Evolutionary conservation across 805 yeast species (phyloP), one percentile per base, ranked within the genome.

Genomic region (Candida sphagnicola): DNA sequence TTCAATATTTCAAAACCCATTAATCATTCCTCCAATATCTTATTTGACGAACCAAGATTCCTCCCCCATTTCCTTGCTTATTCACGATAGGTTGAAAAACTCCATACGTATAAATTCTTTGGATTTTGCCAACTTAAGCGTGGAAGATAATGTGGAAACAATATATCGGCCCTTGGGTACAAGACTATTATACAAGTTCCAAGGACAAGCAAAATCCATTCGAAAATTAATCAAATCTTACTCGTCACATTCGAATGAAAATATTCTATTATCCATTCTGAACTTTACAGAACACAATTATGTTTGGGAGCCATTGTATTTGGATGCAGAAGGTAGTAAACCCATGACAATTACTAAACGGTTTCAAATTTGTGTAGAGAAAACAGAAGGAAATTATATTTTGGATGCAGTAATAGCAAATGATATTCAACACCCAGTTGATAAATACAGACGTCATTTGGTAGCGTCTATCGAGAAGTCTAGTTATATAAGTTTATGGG

Each of bases 131-230:
- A 26, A 35, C 4, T 11, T 49, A 4, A 24, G 18, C 17, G 35
- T 47, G 2, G 24, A 33, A 12, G 11, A 28, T n/a, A 29, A 34
- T 2, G 29, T 34, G 8, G 19, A 26, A 15, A 13, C 11, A 11
- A 11, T 26, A 8, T 5, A 10, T 26, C 36, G 25, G 10, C 19
- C 38, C 8, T 29, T 47, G 10, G 53, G 51, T 1, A 39, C 54
- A 3, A 37, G 34, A 8, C 48, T 67, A 15, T 28, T 51, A 2
- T 51, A 80, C 45, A 80, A 83, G 47, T 76, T 82, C 39, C 87
- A 95, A 1, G 98, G 98, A 1, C 96, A 89, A 54, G 75, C 78
- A 39, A 89, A 89, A 53, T 85, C 96, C 0, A 80, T 90, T 16
- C 78, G 76, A 47, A 72, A 70, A 35, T 57, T 90, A 3, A 64